These are phyloP conservation scores for Scleromitrula shiraiana DNA, from an alignment of 2,329 filamentous ascomycete species.

Conservation along the genomic window DNA sequence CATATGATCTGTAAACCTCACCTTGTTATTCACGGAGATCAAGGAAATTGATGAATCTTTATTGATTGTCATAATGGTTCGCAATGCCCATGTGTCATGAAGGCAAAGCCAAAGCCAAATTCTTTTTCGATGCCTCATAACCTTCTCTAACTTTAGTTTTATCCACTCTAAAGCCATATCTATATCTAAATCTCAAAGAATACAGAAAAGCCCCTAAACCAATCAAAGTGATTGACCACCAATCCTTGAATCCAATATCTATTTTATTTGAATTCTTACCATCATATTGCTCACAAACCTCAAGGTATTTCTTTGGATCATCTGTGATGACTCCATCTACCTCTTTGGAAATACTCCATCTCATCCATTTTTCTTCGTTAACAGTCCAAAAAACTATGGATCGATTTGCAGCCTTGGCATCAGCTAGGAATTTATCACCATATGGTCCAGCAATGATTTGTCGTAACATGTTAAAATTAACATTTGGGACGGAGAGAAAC, in stretches of 20 bases:
- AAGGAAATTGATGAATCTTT: background rate
- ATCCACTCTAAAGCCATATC: conserved; percentile 16
- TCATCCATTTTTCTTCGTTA: conserved; percentile 71
- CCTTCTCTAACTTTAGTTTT: conserved; percentile 9
- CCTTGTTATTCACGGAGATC: background rate
- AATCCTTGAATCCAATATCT: conserved; percentile 11
- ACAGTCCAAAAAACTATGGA: conserved; percentile 79
- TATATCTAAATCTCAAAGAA: conserved; percentile 19
- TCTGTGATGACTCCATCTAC: conserved; percentile 84
- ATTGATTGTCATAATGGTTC: background rate
- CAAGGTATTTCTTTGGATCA: conserved; percentile 60
- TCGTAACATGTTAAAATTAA: conserved; percentile 74
- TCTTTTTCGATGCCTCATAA: conserved; percentile 7
- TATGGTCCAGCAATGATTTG: conserved; percentile 58
- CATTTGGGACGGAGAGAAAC: conserved; percentile 58
- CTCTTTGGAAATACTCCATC: conserved; percentile 59
- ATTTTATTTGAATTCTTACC: conserved; percentile 16
- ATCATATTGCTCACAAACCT: conserved; percentile 41
- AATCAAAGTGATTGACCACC: conserved; percentile 15
- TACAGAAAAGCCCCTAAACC: conserved; percentile 16
- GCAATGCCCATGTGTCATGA: conserved; percentile 1
- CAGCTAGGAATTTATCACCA: conserved; percentile 57
- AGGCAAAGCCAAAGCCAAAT: background rate
- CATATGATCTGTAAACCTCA: too few relatives aligned
- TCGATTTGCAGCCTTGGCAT: conserved; percentile 47